Evolutionary conservation across 768 basidiomycete species (phyloP), one percentile per base, ranked within the genome.

Genomic region (Agrocybe praecox): DNA sequence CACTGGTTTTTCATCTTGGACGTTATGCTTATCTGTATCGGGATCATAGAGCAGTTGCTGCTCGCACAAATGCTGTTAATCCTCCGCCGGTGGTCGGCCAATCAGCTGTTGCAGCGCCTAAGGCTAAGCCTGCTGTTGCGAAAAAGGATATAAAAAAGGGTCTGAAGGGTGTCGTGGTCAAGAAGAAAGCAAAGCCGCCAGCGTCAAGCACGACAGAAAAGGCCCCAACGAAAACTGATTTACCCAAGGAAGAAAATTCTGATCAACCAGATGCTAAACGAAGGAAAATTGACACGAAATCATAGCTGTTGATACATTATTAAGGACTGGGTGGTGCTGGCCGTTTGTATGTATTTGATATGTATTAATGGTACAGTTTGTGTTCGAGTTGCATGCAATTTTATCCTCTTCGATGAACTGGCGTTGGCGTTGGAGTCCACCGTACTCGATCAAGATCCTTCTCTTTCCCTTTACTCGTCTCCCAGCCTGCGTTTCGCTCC

Each of bases 121-220:
- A 65, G 46, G 54, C 69, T 22, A 69, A 78, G 26, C 62, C 75
- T 5, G 63, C 75, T n/a, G 58, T 68, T 2, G 65, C 70, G 22
- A 89, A 83, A 72, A 93, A 88, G 67, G 85, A 88, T 36, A 62
- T 67, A 32, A 92, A 90, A 71, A 83, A 81, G 60, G 69, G 80
- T 2, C 75, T 94, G 43, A 94, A 92, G 65, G 92, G 92, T 18
- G 88, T 92, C 8, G 74, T 94, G 15, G 84, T 91, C 48, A 94
- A 92, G 76, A 92, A 87, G 71, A 92, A 84, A 68, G 56, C 76
- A 14, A 90, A 88, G 65, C 57, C 57, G 2, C 43, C 47, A 21
- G 26, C 56, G 2, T 21, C 65, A 52, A 63, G 34, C 46, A 49
- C 69, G 18, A 44, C 65, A 44, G 60, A 64, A 23, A 53, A 62